A percentile compares a stretch with the other conserved stretches of the same genome.
phyloP scores from a whole-genome alignment of 1,284 basidiomycete species.

The Sanghuangporus weigelae region DNA sequence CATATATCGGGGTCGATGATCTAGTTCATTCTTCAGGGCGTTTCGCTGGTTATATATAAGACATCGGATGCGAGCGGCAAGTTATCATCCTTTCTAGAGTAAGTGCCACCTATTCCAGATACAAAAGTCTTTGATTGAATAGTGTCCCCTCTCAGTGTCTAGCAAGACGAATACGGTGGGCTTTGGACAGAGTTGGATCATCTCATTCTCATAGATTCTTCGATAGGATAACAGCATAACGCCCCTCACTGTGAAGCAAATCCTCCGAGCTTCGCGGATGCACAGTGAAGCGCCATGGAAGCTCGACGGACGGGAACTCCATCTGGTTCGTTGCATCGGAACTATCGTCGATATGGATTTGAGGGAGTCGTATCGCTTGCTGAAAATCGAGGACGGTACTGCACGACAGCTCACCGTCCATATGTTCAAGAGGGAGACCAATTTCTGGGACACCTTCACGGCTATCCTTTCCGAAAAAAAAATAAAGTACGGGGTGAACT shows the following conservation, averaged over 20 bases:
- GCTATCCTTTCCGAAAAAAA: not conserved
- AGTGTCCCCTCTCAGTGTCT: not conserved
- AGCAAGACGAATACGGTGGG: not conserved
- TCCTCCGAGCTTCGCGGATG: not conserved
- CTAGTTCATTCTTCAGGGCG: not conserved
- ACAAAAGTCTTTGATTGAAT: not conserved
- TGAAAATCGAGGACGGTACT: conserved; percentile 2
- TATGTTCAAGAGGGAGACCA: not conserved
- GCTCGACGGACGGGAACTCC: not conserved
- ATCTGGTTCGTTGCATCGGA: not conserved
- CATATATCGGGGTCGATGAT: not conserved
- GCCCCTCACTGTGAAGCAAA: conserved; percentile 6
- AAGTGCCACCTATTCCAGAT: not conserved
- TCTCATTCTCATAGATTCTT: not conserved
- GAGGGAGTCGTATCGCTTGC: not conserved
- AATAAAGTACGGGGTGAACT: not conserved
- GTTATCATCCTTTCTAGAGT: not conserved
- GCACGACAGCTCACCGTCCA: not conserved
- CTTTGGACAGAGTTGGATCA: not conserved
- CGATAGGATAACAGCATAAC: not conserved
- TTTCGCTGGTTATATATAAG: not conserved
- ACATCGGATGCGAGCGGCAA: not conserved
- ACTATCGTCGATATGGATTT: not conserved
- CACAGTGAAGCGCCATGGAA: not conserved
- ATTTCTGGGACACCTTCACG: not conserved